Conservation (phyloP, 345 rosid genomes). For the Euphorbia lathyris region DNA sequence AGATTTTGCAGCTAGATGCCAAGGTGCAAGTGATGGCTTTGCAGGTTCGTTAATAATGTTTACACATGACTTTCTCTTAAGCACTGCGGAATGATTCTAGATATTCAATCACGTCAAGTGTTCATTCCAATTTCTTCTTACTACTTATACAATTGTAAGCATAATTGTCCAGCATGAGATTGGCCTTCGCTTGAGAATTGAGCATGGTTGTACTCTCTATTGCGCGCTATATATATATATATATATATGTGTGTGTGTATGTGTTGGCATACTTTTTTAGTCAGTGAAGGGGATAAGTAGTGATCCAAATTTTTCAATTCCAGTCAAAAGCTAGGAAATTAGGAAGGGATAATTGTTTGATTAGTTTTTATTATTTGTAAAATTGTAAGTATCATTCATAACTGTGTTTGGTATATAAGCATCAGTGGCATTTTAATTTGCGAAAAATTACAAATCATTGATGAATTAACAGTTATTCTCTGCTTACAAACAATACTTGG, state of each 20-base stretch:
- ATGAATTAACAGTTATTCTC: neutral
- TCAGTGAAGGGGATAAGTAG: neutral
- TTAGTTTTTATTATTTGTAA: neutral
- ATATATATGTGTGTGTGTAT: too few species aligned
- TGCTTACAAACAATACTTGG: neutral
- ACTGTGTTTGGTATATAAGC: neutral
- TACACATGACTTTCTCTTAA: neutral
- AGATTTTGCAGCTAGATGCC: constrained; percentile 91
- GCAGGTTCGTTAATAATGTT: constrained; percentile 46
- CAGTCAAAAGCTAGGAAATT: neutral
- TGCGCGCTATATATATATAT: too few species aligned
- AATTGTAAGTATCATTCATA: neutral
- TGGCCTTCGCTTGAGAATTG: neutral
- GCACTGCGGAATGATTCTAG: neutral
- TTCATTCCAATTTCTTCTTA: neutral
- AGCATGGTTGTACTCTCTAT: neutral
- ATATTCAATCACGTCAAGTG: neutral
- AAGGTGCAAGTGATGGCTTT: constrained; percentile 80
- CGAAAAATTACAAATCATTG: neutral
- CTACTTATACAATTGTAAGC: neutral
- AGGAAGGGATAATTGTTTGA: neutral
- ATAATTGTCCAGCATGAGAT: neutral
- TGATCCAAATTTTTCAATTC: neutral
- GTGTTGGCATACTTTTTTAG: neutral
- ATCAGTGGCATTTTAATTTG: neutral